phyloP scores from a whole-genome alignment of 768 basidiomycete genomes.

The Boletus reticulatus region DNA sequence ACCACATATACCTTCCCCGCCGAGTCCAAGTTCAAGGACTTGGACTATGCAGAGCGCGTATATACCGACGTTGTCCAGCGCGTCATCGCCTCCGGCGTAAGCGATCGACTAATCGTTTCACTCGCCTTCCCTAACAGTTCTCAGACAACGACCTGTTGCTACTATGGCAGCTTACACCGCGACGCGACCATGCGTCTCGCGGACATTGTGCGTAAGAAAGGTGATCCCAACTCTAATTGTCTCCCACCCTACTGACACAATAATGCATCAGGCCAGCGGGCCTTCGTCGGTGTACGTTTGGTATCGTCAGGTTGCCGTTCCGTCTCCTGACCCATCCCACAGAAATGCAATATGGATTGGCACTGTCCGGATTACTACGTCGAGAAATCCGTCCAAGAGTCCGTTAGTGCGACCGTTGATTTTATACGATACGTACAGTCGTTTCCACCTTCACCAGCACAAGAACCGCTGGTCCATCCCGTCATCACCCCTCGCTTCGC shows the following conservation, averaged over 20 bases:
- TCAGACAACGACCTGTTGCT: slow-evolving; percentile 92
- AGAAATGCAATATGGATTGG: slow-evolving; percentile 47
- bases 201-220: slow-evolving; percentile 62
- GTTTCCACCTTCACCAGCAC: slow-evolving; percentile 38
- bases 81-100: slow-evolving; percentile 71
- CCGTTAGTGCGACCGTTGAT: slow-evolving; percentile 57
- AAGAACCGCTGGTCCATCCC: slow-evolving; percentile 74
- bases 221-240: slow-evolving; percentile 32
- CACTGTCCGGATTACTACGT: slow-evolving; percentile 70
- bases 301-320: background rate
- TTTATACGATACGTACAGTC: slow-evolving; percentile 70
- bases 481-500: slow-evolving; percentile 97
- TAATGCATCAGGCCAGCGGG: slow-evolving; percentile 61
- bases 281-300: slow-evolving; percentile 74
- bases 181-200: slow-evolving; percentile 81
- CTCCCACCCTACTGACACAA: slow-evolving; percentile 5
- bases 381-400: slow-evolving; percentile 57
- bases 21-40: slow-evolving; percentile 73
- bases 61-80: slow-evolving; percentile 74
- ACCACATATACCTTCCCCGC: slow-evolving; percentile 81
- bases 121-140: slow-evolving; percentile 3
- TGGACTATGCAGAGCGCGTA: slow-evolving; percentile 61
- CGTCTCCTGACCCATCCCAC: slow-evolving; percentile 3
- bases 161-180: slow-evolving; percentile 81
- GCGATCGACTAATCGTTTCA: slow-evolving; percentile 25